Percentiles rank a stretch among this genome's conserved stretches.
Conservation (phyloP, 2,329 filamentous ascomycete species). For the Penicillium sp. region DNA sequence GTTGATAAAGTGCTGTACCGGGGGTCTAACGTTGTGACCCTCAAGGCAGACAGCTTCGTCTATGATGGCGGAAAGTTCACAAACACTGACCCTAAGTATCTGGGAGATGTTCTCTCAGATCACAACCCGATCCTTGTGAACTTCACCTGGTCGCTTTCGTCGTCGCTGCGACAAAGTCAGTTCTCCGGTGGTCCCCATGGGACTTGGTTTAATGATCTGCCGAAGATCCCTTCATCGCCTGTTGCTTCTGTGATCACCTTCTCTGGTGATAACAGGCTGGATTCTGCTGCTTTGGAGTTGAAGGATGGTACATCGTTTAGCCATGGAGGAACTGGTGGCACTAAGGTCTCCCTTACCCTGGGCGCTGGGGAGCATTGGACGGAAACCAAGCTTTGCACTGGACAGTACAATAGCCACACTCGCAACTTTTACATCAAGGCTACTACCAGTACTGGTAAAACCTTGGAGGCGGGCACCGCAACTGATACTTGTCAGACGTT, state of each 20-base stretch:
- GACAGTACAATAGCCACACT: constrained; percentile 47
- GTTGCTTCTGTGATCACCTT: constrained; percentile 42
- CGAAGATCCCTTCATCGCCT: constrained; percentile 35
- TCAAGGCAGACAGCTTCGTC: constrained; percentile 45
- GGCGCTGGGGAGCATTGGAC: constrained; percentile 51
- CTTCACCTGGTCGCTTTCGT: constrained; percentile 46
- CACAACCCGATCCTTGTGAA: constrained; percentile 58
- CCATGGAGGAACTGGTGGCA: constrained; percentile 58
- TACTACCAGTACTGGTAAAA: constrained; percentile 53
- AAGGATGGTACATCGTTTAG: constrained; percentile 50
- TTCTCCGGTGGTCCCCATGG: constrained; percentile 32
- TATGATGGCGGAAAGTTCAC: constrained; percentile 61
- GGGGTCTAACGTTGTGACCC: constrained; percentile 48
- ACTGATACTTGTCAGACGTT: constrained; percentile 52
- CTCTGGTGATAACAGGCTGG: constrained; percentile 51
- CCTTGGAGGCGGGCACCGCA: constrained; percentile 46
- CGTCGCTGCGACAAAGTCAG: constrained; percentile 47
- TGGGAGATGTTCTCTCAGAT: constrained; percentile 57
- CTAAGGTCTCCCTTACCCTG: constrained; percentile 46
- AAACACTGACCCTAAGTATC: constrained; percentile 46
- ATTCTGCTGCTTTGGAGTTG: constrained; percentile 52
- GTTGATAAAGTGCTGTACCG: constrained; percentile 63
- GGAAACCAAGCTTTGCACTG: constrained; percentile 53
- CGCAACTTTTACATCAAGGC: constrained; percentile 58
- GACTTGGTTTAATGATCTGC: constrained; percentile 58